Evolutionary conservation across 2,329 filamentous ascomycete species (phyloP).

Genomic region (Calonectria crousiana): DNA sequence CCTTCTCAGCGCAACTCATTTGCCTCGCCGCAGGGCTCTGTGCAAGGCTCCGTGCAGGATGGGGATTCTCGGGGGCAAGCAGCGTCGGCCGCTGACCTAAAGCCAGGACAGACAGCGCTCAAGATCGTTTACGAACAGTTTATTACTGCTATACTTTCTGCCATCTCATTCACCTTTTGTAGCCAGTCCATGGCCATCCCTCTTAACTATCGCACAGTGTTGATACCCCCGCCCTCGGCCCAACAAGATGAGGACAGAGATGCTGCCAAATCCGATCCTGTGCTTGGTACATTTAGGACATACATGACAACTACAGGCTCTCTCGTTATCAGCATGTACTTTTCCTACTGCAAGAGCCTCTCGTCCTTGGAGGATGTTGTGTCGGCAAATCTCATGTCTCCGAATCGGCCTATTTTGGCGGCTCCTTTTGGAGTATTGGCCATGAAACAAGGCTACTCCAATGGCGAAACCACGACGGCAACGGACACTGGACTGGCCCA

Average conservation of each 20-base stretch:
- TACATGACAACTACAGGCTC: constrained; percentile 69
- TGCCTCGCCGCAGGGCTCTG: constrained; percentile 32
- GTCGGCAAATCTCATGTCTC: constrained; percentile 53
- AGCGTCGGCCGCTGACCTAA: constrained; percentile 43
- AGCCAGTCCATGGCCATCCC: constrained; percentile 61
- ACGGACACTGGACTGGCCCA: constrained; percentile 54
- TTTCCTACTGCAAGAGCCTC: constrained; percentile 62
- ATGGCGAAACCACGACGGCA: constrained; percentile 43
- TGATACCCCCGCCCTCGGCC: constrained; percentile 53
- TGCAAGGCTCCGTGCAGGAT: constrained; percentile 37
- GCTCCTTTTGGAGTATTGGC: constrained; percentile 65
- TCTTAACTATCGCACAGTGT: constrained; percentile 64
- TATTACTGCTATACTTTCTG: constrained; percentile 63
- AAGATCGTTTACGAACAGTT: constrained; percentile 67
- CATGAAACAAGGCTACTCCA: constrained; percentile 39
- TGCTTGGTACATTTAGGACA: constrained; percentile 64
- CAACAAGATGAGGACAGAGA: constrained; percentile 33
- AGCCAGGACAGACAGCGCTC: constrained; percentile 40
- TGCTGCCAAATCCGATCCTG: constrained; percentile 35
- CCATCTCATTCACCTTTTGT: constrained; percentile 65
- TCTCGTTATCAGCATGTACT: constrained; percentile 62
- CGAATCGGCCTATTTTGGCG: constrained; percentile 62
- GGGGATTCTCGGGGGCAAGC: constrained; percentile 44
- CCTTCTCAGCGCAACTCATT: constrained; percentile 43
- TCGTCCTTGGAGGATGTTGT: constrained; percentile 59